A percentile compares a stretch with the other conserved stretches of the same genome.
phyloP scores from a whole-genome alignment of 495 filamentous ascomycete genomes.

The Tuber aestivum region DNA sequence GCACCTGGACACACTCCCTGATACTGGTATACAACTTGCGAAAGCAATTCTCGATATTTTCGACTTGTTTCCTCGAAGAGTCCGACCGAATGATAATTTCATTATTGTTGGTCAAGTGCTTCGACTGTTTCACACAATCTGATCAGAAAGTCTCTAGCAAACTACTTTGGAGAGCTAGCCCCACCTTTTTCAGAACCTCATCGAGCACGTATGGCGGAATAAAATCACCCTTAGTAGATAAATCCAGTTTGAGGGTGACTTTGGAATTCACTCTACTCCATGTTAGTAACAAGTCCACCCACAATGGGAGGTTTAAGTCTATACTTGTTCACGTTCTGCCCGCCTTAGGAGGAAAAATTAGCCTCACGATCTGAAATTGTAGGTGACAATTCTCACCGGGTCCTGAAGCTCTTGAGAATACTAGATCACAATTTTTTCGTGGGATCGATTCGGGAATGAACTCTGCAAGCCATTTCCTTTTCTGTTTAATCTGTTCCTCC shows the following conservation, averaged over 20 bases:
- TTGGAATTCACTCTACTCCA: constrained; percentile 78
- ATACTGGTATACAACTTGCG: constrained; percentile 58
- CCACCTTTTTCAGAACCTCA: constrained; percentile 58
- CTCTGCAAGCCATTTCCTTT: constrained; percentile 66
- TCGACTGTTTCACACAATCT: constrained; percentile 46
- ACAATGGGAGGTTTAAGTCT: constrained; percentile 37
- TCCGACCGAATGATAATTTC: constrained; percentile 64
- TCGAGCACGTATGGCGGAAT: constrained; percentile 65
- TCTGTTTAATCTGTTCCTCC: constrained; percentile 59
- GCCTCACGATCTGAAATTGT: no score
- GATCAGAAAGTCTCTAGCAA: constrained; percentile 53
- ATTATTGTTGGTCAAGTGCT: constrained; percentile 48
- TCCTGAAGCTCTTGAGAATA: constrained; percentile 80
- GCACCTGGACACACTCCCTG: constrained; percentile 53
- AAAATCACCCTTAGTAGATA: constrained; percentile 52
- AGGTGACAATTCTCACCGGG: constrained; percentile 49
- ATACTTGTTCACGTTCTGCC: constrained; percentile 96
- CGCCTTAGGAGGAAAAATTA: constrained; percentile 46
- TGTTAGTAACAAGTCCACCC: constrained; percentile 1
- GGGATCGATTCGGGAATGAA: constrained; percentile 62
- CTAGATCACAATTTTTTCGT: constrained; percentile 57
- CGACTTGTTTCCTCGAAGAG: constrained; percentile 57
- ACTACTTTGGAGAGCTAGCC: constrained; percentile 41
- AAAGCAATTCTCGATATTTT: constrained; percentile 62
- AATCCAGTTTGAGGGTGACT: constrained; percentile 67